These are phyloP conservation scores for Triadica sebifera DNA, from an alignment of 345 rosid genomes.

Conservation along the genomic window DNA sequence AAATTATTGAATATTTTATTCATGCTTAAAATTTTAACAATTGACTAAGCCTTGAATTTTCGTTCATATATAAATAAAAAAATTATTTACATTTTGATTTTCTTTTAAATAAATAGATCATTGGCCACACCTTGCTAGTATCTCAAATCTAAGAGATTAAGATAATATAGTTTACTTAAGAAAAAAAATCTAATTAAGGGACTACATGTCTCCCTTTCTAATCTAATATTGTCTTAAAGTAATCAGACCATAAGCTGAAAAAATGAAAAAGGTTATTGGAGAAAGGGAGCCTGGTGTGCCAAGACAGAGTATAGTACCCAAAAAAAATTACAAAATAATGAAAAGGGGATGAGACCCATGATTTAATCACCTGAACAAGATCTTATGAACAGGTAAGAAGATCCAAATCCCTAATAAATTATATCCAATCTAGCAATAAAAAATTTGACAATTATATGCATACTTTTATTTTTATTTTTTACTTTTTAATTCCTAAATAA, in stretches of 20 bases:
- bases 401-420: conserved; percentile 27
- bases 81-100: no score
- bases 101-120: no score
- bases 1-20: no score
- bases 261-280: conserved; percentile 1
- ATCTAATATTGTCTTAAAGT: conserved; percentile 8
- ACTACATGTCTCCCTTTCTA: conserved; percentile 1
- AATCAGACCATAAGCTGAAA: neutral
- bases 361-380: conserved; percentile 58
- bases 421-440: conserved; percentile 1
- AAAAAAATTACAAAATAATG: neutral
- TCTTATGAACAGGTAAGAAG: conserved; percentile 47
- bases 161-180: neutral
- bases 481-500: neutral
- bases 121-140: neutral
- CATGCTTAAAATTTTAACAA: no score
- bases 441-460: no score
- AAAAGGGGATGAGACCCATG: conserved; percentile 31
- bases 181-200: neutral
- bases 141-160: neutral
- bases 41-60: no score
- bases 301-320: conserved; percentile 11
- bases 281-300: neutral
- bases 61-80: no score
- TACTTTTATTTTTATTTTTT: no score